Evolutionary conservation across 2,329 filamentous ascomycete genomes (phyloP).

Genomic region (Fusarium tupiense): DNA sequence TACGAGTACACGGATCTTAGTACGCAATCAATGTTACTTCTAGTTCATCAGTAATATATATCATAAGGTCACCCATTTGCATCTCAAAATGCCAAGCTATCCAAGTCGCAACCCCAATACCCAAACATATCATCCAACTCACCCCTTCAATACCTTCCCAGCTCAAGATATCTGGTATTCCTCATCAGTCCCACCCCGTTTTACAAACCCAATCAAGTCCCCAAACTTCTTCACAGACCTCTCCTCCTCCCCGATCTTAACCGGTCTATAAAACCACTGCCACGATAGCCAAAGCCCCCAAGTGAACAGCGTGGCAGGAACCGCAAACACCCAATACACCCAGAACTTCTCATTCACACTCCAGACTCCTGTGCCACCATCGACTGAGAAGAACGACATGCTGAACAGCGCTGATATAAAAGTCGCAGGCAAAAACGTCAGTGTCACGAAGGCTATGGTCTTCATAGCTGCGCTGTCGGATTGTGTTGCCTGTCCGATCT

Average conservation of each 20-base stretch:
- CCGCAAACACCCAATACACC: constrained; percentile 49
- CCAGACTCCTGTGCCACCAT: constrained; percentile 40
- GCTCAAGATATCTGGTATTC: neutral
- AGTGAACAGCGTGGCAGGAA: constrained; percentile 43
- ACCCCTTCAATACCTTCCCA: neutral
- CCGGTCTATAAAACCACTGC: neutral
- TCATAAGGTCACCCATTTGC: too few relatives aligned
- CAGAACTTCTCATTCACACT: constrained; percentile 47
- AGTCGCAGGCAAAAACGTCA: constrained; percentile 61
- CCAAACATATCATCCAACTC: neutral
- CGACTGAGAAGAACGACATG: constrained; percentile 55
- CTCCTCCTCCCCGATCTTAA: constrained; percentile 18
- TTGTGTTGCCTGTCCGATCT: constrained; percentile 53
- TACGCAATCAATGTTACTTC: too few relatives aligned
- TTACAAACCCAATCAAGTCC: neutral
- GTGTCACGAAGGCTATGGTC: constrained; percentile 59
- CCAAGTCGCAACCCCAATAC: neutral
- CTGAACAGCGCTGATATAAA: constrained; percentile 61
- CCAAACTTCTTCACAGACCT: neutral
- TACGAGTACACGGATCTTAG: neutral
- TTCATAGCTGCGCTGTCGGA: constrained; percentile 62
- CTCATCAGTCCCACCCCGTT: neutral
- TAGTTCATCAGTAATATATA: too few relatives aligned
- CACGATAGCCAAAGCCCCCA: constrained; percentile 33
- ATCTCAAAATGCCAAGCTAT: neutral